Evolutionary conservation across 2,329 filamentous ascomycete genomes (phyloP), one percentile per base, ranked within the genome.

Genomic region (Aspergillus sp.): DNA sequence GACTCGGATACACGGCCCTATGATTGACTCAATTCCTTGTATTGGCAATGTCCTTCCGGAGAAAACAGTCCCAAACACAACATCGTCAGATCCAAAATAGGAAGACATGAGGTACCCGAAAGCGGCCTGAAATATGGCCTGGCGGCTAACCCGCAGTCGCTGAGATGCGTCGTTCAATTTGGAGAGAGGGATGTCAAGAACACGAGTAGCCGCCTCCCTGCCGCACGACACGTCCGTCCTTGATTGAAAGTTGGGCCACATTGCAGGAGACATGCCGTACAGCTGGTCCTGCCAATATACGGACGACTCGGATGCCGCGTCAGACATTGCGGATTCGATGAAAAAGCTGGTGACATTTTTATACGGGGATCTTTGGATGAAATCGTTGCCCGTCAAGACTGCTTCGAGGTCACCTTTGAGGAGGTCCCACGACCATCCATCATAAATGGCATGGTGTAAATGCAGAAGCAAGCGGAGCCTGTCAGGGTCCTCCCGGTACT

Each of bases 341-440:
- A 75, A 67, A 43, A 72, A 73, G 1, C 61, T 52, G 0, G 73
- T 62, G n/a, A 93, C 58, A 0, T 69, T 50, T 0, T 66, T 60
- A 45, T 84, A 93, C 15, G 76, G 67, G 1, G 75, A 73, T 16
- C 78, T 67, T 1, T 45, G 26, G 0, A 40, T 42, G 10, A 51
- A 24, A 1, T 45, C n/a, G 2, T 48, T 33, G 5, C 52, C 53
- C 12, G 43, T 36, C 50, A 82, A 47, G 1, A 81, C 43, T 0
- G 47, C 49, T 3, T 71, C 66, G 4, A 93, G 60, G 52, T 94
- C 85, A 15, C 70, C 62, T 10, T 84, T 51, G 0, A 93, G 58
- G 17, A 89, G 64, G 32, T 94, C 82, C 50, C 86, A 71, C 0
- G 86, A 88, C 88, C 88, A 95, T n/a, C 86, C 88, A 55, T 95